Percentiles rank a stretch among this genome's conserved stretches.
Conservation (phyloP, 768 basidiomycete species). For the Daedalea quercina region DNA sequence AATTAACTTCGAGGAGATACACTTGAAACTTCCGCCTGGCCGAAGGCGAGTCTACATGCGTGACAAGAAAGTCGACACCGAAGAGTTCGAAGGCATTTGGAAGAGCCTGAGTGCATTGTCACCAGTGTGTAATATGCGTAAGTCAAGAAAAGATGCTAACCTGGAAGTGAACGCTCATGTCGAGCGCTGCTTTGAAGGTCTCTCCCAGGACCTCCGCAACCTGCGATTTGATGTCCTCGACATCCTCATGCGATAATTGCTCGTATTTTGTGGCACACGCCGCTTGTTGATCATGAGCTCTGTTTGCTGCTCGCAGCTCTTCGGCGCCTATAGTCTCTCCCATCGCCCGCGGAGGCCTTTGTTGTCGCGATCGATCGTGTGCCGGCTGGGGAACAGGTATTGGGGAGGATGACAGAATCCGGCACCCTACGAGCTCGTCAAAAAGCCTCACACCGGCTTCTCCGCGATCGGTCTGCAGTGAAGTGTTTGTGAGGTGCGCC, state of each 20-base stretch:
- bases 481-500: constrained; percentile 90
- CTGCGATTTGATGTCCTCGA: constrained; percentile 49
- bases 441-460: constrained; percentile 73
- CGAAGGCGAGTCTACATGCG: constrained; percentile 26
- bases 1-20: constrained; percentile 85
- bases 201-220: constrained; percentile 66
- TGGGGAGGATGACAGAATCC: constrained; percentile 33
- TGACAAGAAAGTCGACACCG: constrained; percentile 88
- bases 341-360: constrained; percentile 7
- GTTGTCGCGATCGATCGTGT: background rate
- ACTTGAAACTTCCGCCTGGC: constrained; percentile 40
- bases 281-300: background rate
- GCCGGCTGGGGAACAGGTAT: background rate
- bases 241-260: constrained; percentile 29
- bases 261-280: constrained; percentile 2
- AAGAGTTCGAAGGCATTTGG: constrained; percentile 94
- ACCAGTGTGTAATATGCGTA: background rate
- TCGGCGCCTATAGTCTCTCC: constrained; percentile 9
- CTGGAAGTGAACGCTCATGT: constrained; percentile 82
- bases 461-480: constrained; percentile 62
- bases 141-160: constrained; percentile 28
- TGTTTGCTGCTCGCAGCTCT: background rate
- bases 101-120: constrained; percentile 44
- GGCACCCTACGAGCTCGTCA: constrained; percentile 70
- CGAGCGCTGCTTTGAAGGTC: constrained; percentile 79